Base-by-base conservation (phyloP, 1,284 basidiomycete genomes). In the Phlebopus sp. region DNA sequence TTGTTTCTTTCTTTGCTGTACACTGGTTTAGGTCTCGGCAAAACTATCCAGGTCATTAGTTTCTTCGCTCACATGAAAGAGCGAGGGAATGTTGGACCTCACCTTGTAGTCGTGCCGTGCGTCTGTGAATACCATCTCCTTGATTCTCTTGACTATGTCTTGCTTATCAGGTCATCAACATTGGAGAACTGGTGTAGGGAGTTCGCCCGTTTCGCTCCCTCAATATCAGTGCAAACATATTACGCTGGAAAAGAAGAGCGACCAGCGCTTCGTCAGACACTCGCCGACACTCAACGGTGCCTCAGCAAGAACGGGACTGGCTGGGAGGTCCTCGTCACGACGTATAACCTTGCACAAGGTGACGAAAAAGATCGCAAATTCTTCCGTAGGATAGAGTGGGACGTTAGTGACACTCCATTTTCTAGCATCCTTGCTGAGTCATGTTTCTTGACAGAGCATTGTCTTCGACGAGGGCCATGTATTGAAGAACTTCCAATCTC, bases 141-240 rank as follows among this genome's bases (percentile, higher is more conserved):
- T 30, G 34, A 23, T 53, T 13, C 39, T 30, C 42, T 56, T 31
- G 52, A 62, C 44, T 58, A 54, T 23, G 34, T 46, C 37, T 37
- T 39, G 19, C 46, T 8, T 40, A 40, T 29, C 55, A 92, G 90
- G 13, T 94, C 95, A 1, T 99, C 96, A 2, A 98, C 95, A 0
- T 73, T 99, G 18, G 97, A 99, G 69, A 99, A 99, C 63, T 99
- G 97, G 97, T 89, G 90, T 64, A 82, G 97, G 54, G 97, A 99
- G 69, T 97, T 99, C 63, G 80, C 84, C 32, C 84, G 84, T 37
- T 99, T 99, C 60, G 91, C 90, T 1, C 93, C 94, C 0, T 77
- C 76, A 4, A 86, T 99, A 64, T 75, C 81, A n/a, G 83, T 97
- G 10, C 83, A 90, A 62, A 90, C 91, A 13, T 99, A 99, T 67